phyloP scores from a whole-genome alignment of 2,329 filamentous ascomycete genomes.

The Talaromyces amestolkiae region DNA sequence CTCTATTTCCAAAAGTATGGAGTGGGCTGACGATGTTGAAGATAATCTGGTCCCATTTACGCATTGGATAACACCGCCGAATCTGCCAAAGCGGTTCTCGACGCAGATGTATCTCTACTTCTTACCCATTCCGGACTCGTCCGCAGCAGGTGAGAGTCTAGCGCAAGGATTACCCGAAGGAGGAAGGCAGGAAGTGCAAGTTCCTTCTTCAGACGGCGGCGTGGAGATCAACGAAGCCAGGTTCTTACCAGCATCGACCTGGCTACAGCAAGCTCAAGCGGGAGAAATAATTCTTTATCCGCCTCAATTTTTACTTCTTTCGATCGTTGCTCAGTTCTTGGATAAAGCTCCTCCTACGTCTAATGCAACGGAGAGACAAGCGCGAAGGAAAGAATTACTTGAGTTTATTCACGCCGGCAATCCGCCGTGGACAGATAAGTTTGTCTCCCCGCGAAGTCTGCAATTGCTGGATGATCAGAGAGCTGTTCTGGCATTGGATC shows the following conservation, averaged over 20 bases:
- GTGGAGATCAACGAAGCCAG: conserved; percentile 71
- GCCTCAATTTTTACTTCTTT: conserved; percentile 69
- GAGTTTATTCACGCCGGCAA: conserved; percentile 48
- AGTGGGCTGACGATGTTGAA: conserved; percentile 26
- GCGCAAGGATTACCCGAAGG: conserved; percentile 38
- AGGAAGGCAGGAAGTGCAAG: conserved; percentile 59
- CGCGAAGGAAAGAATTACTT: conserved; percentile 46
- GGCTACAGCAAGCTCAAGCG: conserved; percentile 62
- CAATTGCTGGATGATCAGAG: conserved; percentile 47
- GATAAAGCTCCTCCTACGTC: conserved; percentile 34
- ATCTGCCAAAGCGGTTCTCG: conserved; percentile 73
- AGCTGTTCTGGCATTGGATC: conserved; percentile 53
- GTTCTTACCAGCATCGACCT: conserved; percentile 69
- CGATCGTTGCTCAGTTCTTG: conserved; percentile 52
- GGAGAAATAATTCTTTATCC: conserved; percentile 82
- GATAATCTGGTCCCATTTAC: conserved; percentile 77
- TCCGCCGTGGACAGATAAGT: conserved; percentile 49
- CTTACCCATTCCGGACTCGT: conserved; percentile 59
- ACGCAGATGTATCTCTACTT: conserved; percentile 98
- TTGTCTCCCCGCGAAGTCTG: conserved; percentile 45
- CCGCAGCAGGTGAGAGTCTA: conserved; percentile 21
- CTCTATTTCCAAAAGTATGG: neutral
- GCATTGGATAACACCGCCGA: conserved; percentile 80
- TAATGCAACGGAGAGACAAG: conserved; percentile 28
- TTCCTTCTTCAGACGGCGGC: conserved; percentile 69